Evolutionary conservation across 2,329 filamentous ascomycete genomes (phyloP).

Genomic region (Ampelomyces quisqualis): DNA sequence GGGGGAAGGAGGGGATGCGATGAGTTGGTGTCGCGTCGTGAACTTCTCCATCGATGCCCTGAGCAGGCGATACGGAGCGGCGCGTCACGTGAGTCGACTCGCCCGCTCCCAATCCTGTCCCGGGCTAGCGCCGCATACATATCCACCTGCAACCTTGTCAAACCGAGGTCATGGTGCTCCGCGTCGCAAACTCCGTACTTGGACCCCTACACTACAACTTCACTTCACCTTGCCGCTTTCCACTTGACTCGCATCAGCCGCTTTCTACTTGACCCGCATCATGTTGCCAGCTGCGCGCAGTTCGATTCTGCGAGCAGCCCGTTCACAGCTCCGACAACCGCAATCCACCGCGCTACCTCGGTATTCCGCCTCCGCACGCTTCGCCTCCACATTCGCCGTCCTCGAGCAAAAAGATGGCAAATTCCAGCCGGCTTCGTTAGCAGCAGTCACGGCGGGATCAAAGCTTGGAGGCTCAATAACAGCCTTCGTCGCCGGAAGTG

Average conservation of each 20-base stretch:
- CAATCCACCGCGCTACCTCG: conserved; percentile 42
- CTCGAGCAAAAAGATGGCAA: conserved; percentile 91
- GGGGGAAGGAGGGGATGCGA: conserved; percentile 33
- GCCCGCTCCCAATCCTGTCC: neutral
- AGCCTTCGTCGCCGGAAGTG: conserved; percentile 81
- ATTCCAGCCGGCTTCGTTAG: conserved; percentile 78
- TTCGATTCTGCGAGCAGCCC: conserved; percentile 41
- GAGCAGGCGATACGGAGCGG: conserved; percentile 19
- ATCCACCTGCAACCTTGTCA: conserved; percentile 18
- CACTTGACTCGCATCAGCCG: too few relatives aligned
- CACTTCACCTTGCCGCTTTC: too few relatives aligned
- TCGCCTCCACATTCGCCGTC: conserved; percentile 85
- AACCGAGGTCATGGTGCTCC: conserved; percentile 33
- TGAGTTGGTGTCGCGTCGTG: conserved; percentile 34
- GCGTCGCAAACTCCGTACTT: conserved; percentile 2
- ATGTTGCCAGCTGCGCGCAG: conserved; percentile 43
- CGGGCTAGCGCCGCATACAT: conserved; percentile 22
- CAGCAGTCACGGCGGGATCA: conserved; percentile 80
- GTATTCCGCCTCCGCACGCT: conserved; percentile 61
- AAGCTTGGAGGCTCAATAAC: conserved; percentile 84
- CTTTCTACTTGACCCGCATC: too few relatives aligned
- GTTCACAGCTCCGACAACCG: conserved; percentile 48
- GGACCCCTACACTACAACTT: neutral
- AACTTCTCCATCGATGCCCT: conserved; percentile 34
- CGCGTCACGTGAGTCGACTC: conserved; percentile 16